phyloP scores from a whole-genome alignment of 2,329 filamentous ascomycete genomes.

The Pyrenophora teres region DNA sequence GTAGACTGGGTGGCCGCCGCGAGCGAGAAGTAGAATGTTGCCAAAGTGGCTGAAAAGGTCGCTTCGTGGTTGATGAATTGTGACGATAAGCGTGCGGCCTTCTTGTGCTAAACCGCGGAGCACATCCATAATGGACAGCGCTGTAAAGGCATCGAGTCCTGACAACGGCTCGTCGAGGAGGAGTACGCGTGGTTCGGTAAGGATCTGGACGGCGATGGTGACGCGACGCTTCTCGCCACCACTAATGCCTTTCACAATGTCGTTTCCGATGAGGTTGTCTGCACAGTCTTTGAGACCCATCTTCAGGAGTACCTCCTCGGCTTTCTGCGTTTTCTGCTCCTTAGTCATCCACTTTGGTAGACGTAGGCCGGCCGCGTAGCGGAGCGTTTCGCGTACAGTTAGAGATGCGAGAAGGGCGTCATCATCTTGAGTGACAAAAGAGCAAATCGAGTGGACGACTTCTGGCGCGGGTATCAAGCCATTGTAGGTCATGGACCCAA shows the following conservation, averaged over 20 bases:
- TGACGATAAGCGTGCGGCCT: slow-evolving; percentile 75
- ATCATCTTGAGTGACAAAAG: slow-evolving; percentile 79
- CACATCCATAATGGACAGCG: slow-evolving; percentile 72
- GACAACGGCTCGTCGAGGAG: slow-evolving; percentile 78
- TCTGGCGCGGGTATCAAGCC: slow-evolving; percentile 68
- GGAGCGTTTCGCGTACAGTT: slow-evolving; percentile 75
- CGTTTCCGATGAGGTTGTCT: slow-evolving; percentile 73
- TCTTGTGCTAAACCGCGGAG: slow-evolving; percentile 71
- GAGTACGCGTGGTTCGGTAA: slow-evolving; percentile 74
- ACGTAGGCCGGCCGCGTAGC: slow-evolving; percentile 68
- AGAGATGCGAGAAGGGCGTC: slow-evolving; percentile 74
- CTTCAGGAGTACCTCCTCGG: slow-evolving; percentile 73
- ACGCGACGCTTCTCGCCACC: slow-evolving; percentile 80
- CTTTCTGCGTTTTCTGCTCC: slow-evolving; percentile 67
- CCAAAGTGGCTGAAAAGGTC: slow-evolving; percentile 74
- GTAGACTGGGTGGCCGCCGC: slow-evolving; percentile 71
- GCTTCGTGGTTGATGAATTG: slow-evolving; percentile 76
- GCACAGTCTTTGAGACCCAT: slow-evolving; percentile 80
- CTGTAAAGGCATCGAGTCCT: slow-evolving; percentile 77
- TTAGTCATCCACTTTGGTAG: slow-evolving; percentile 72
- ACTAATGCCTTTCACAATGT: slow-evolving; percentile 76
- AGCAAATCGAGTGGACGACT: slow-evolving; percentile 73
- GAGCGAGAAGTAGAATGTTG: slow-evolving; percentile 70
- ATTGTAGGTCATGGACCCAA: slow-evolving; percentile 71
- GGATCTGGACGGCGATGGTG: slow-evolving; percentile 76